Evolutionary conservation across 179 eudicot genomes (phyloP), one percentile per base, ranked within the genome.

Genomic region (Beta lomatogona): DNA sequence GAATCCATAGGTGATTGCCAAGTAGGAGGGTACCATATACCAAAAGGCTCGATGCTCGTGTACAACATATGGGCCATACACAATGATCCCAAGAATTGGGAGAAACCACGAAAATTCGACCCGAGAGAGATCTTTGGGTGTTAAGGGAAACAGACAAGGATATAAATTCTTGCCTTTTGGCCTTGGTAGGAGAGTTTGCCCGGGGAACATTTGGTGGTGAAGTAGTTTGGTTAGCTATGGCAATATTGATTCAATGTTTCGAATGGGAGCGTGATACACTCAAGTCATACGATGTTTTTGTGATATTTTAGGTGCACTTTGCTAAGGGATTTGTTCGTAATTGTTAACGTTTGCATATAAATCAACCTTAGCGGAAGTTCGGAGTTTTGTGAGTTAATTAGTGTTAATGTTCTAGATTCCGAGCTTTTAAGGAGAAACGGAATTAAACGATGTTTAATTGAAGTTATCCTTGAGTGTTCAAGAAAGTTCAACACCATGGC

Each of bases 11-110:
- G 18, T 4, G 81, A 77, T 64, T 59, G 65, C 31, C 41, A 22
- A 11, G 77, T 82, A 16, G 78, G 7, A 2, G 77, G 74, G 2
- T 82, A 82, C 41, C 25, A 71, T 19, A 52, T 82, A 16, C 81
- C 81, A 11, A 5, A 21, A 44, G 85, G 85, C 36, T 59, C 85
- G 13, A 82, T 82, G 71, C 73, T 82, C 7, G 57, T 82, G 3
- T 82, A 77, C 50, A 82, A 82, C 57, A 77, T 82, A 36, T 82
- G 85, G 85, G 85, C 85, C 0, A 71, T 82, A 21, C 85, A 82
- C 50, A 82, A 82, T 64, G 81, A 82, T 21, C 81, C 85, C 4
- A 36, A 63, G 14, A 50, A 71, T 19, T 82, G 85, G 81, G 85
- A 71, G 4, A 74, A 82, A 36, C 84, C 84, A 2, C 46, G 84